These are phyloP conservation scores for Chenopodium berlandieri DNA, from an alignment of 148 eudicot species.

Conservation along the genomic window DNA sequence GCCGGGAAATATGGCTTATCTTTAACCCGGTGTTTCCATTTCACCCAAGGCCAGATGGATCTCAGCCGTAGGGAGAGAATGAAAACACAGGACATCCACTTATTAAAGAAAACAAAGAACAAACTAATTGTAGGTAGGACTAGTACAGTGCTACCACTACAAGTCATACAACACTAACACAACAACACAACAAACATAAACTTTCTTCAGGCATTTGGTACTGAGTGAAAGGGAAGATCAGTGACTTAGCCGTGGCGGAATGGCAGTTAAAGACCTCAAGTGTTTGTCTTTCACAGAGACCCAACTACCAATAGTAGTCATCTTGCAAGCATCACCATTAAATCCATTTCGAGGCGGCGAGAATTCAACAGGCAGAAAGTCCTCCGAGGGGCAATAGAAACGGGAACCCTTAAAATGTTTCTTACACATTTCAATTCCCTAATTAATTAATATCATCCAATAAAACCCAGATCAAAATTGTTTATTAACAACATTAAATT, in stretches of 20 bases:
- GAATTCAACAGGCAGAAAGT: conserved; percentile 23
- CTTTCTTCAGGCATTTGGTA: background rate
- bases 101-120: background rate
- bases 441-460: background rate
- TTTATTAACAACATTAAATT: background rate
- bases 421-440: conserved; percentile 16
- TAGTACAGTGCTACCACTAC: background rate
- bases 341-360: conserved; percentile 24
- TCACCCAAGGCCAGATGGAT: conserved; percentile 28
- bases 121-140: background rate
- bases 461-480: background rate
- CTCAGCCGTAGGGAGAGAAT: conserved; percentile 26
- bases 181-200: background rate
- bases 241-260: conserved; percentile 12
- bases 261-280: background rate
- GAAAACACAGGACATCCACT: conserved; percentile 26
- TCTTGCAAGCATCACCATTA: conserved; percentile 10
- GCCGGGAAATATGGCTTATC: background rate
- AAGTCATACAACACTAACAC: background rate
- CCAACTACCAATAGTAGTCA: conserved; percentile 9
- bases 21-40: conserved; percentile 30
- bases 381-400: conserved; percentile 6
- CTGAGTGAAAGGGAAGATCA: background rate
- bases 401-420: conserved; percentile 1
- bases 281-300: background rate